phyloP scores from a whole-genome alignment of 345 rosid species.

The Acer saccharum region DNA sequence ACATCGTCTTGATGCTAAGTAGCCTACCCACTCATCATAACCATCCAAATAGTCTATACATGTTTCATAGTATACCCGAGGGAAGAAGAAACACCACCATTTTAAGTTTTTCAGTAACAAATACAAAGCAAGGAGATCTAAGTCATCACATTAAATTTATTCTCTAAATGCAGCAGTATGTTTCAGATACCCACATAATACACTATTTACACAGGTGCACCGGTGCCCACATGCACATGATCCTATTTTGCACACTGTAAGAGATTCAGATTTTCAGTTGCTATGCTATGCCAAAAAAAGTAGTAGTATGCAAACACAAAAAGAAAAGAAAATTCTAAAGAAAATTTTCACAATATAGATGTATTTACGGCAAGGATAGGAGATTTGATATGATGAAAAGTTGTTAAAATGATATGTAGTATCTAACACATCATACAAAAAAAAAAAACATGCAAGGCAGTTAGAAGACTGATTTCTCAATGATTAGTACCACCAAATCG shows the following conservation, averaged over 20 bases:
- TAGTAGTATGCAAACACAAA: no score
- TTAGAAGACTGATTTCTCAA: neutral
- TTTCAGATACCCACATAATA: neutral
- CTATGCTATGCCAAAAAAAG: neutral
- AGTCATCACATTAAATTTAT: neutral
- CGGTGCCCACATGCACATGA: neutral
- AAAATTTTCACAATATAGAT: no score
- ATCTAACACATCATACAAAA: neutral
- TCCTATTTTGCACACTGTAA: neutral
- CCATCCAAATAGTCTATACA: neutral
- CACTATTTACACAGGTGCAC: neutral
- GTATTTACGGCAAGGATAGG: no score
- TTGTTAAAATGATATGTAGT: neutral
- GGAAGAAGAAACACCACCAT: no score
- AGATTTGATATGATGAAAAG: no score
- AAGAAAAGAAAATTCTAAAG: no score
- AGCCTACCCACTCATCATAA: neutral
- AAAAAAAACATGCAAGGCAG: neutral
- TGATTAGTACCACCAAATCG: neutral
- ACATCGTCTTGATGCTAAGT: neutral
- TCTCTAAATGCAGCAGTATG: neutral
- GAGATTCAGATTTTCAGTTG: constrained; percentile 4
- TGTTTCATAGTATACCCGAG: no score
- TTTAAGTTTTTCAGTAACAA: neutral
- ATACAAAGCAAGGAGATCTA: neutral